Base-by-base conservation (phyloP, 2,329 filamentous ascomycete species). In the Apiospora pterosperma region DNA sequence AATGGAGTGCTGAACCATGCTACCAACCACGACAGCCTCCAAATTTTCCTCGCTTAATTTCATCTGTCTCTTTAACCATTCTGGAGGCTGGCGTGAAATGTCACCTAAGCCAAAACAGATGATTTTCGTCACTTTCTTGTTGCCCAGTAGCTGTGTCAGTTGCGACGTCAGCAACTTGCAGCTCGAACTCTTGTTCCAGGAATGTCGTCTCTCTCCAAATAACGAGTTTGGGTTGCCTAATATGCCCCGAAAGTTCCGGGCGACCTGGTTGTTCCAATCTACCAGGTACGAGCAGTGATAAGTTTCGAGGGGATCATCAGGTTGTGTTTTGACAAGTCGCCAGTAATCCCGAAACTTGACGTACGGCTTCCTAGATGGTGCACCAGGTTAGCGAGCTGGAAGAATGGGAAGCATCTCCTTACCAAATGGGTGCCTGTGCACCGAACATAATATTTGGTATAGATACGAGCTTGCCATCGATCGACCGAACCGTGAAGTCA, bases 271-370 rank as follows among this genome's bases (percentile, higher is more conserved):
- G 38, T 11, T 19, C 38, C 38, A 41, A 41, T 41, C 38, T 59
- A 73, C 28, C 5, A 74, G 67, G 69, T 74, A 73, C n/a, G 72
- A 67, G 67, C 72, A 74, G 61, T 61, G 61, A 48, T 72, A 73
- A 36, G 62, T 65, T 65, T 71, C 69, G 19, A 68, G 66, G 58
- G 67, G 65, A 28, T 42, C 67, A 16, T 69, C 60, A 10, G 71
- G 69, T 65, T 62, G 64, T 19, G 28, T 41, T 41, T 41, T 41
- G 19, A 41, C 38, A 41, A 41, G 38, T 19, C 38, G 60, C 70
- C 71, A 74, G 59, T 67, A 74, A 61, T 72, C 70, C 65, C 68
- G 68, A 31, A 70, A 71, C 55, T 73, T 67, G 14, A 73, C 44
- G 64, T 61, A 62, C 52, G 72, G 70, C 42, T 39, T 65, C 69